phyloP scores from a whole-genome alignment of 441 rosid genomes.

The Adansonia grandidieri region DNA sequence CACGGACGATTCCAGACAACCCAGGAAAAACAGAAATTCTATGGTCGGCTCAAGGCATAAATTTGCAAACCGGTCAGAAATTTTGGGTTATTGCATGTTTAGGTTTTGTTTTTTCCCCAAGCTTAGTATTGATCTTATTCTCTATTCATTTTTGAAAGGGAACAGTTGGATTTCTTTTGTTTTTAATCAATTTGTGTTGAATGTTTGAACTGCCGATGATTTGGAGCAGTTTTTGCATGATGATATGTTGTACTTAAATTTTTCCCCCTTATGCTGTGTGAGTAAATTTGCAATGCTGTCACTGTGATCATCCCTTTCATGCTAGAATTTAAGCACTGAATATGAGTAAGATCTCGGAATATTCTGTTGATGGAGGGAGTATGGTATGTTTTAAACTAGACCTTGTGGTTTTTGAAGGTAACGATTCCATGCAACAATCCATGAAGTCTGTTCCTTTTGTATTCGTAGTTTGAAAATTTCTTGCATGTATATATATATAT shows the following conservation, averaged over 20 bases:
- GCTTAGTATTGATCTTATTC: neutral
- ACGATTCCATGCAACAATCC: too few relatives aligned
- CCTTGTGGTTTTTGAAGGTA: too few relatives aligned
- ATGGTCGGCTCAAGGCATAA: conserved; percentile 12
- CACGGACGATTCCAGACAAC: conserved; percentile 1
- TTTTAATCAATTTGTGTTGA: neutral
- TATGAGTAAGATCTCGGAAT: too few relatives aligned
- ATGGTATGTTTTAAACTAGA: too few relatives aligned
- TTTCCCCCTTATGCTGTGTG: too few relatives aligned
- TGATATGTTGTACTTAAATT: neutral
- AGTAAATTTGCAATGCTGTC: too few relatives aligned
- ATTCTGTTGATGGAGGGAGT: too few relatives aligned
- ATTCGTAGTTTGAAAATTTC: too few relatives aligned
- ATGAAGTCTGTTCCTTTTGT: too few relatives aligned
- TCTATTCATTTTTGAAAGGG: neutral
- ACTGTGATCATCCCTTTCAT: too few relatives aligned
- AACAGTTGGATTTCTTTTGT: neutral
- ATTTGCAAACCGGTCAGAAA: neutral
- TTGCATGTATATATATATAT: too few relatives aligned
- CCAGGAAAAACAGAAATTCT: conserved; percentile 2
- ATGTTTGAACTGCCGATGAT: conserved; percentile 9
- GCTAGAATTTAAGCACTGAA: too few relatives aligned
- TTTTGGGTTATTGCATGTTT: conserved; percentile 7
- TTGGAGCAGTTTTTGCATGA: neutral
- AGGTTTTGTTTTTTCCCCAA: conserved; percentile 28